phyloP scores from a whole-genome alignment of 1,139 yeast genomes.

The Nakaseomyces uthaithaninus region DNA sequence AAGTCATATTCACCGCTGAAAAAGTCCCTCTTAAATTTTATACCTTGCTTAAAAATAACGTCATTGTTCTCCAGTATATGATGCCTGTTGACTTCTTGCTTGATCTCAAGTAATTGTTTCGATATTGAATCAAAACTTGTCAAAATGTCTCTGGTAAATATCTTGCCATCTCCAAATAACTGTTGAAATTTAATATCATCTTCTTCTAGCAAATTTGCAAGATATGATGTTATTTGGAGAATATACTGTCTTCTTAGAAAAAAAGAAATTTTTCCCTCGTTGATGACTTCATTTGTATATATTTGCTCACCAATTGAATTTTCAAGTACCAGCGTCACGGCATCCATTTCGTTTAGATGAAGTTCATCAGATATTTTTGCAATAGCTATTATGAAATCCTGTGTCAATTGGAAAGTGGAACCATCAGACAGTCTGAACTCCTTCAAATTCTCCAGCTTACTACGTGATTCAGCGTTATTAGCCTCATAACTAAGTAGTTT shows the following conservation, averaged over 20 bases:
- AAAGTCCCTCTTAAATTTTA: slow-evolving; percentile 53
- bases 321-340: slow-evolving; percentile 45
- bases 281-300: slow-evolving; percentile 38
- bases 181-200: slow-evolving; percentile 22
- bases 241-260: slow-evolving; percentile 64
- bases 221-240: slow-evolving; percentile 58
- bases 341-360: slow-evolving; percentile 58
- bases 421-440: slow-evolving; percentile 45
- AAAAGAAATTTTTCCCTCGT: slow-evolving; percentile 64
- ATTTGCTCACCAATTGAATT: slow-evolving; percentile 37
- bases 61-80: slow-evolving; percentile 45
- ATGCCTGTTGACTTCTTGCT: slow-evolving; percentile 61
- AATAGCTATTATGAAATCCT: slow-evolving; percentile 45
- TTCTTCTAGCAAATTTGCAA: slow-evolving; percentile 34
- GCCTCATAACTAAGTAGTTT: slow-evolving; percentile 29
- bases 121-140: slow-evolving; percentile 53
- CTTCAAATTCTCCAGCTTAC: slow-evolving; percentile 42
- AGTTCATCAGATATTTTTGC: slow-evolving; percentile 54
- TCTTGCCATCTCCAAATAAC: slow-evolving; percentile 17
- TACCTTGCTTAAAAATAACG: slow-evolving; percentile 46
- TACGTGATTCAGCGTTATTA: slow-evolving; percentile 45
- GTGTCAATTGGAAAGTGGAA: slow-evolving; percentile 41
- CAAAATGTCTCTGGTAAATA: slow-evolving; percentile 39
- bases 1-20: slow-evolving; percentile 62
- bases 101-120: slow-evolving; percentile 44